Evolutionary conservation across 2,329 filamentous ascomycete genomes (phyloP), one percentile per base, ranked within the genome.

Genomic region (Trichoderma asperellum): DNA sequence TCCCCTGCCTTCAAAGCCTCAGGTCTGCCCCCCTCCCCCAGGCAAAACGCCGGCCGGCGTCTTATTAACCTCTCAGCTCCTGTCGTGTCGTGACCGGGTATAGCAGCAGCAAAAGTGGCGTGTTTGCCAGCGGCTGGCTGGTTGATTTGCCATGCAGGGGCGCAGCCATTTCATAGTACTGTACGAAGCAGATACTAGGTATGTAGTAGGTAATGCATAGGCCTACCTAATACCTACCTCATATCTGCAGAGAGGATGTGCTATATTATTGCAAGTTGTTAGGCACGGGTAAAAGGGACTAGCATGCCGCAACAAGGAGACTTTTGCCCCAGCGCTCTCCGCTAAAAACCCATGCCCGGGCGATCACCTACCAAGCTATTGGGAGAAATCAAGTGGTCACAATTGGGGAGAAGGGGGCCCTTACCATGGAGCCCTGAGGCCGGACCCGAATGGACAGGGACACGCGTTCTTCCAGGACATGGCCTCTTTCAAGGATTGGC

Each of bases 361-460:
- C 64, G 64, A 67, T 67, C 64, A 67, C 55, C 47, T n/a, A 67
- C 64, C 64, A 59, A 67, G 64, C 64, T 59, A 67, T 67, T 67
- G 64, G 64, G 64, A 67, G 55, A 37, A 29, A 59, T 67, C 64
- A 59, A 67, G 29, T 67, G 40, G 64, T 29, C 55, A 59, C 37
- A 67, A 49, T 58, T 58, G 27, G 37, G 63, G 53, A 43, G 37
- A 43, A 47, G 55, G 29, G 57, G 57, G 27, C 29, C 61, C 40
- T 43, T 18, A 43, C 40, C 53, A 67, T 49, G 55, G 64, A 67
- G 55, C 29, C 55, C 55, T 47, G 64, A 67, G 64, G 40, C 21
- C 40, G 64, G 55, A 52, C 64, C 64, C 64, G 64, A 59, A 67
- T 67, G 55, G 64, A 49, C 64, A 59, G 35, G 43, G 64, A 66